These are phyloP conservation scores for Nicotiana rustica DNA, from an alignment of 305 asterid genomes.

Conservation along the genomic window DNA sequence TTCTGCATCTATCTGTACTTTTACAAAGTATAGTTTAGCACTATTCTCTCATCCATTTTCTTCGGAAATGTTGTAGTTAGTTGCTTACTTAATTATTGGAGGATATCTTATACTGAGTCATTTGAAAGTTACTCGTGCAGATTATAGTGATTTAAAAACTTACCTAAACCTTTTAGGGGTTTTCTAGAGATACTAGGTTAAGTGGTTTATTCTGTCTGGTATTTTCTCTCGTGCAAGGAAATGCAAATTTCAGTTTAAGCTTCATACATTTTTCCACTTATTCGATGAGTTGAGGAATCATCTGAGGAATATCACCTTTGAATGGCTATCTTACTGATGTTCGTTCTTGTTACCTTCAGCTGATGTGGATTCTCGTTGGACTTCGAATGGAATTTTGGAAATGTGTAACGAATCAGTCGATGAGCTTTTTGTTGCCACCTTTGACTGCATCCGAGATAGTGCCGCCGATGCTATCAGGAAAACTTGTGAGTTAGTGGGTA, in stretches of 20 bases:
- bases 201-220: slow-evolving; percentile 9
- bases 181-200: slow-evolving; percentile 16
- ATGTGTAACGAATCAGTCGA: slow-evolving; percentile 71
- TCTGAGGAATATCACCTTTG: slow-evolving; percentile 27
- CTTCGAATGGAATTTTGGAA: slow-evolving; percentile 55
- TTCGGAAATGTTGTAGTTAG: background rate
- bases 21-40: background rate
- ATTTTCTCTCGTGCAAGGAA: slow-evolving; percentile 20
- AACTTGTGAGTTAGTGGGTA: slow-evolving; percentile 78
- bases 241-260: slow-evolving; percentile 20
- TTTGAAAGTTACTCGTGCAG: slow-evolving; percentile 23
- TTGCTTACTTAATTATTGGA: slow-evolving; percentile 9
- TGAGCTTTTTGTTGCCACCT: slow-evolving; percentile 92
- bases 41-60: slow-evolving; percentile 26
- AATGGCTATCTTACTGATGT: slow-evolving; percentile 28
- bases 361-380: slow-evolving; percentile 49
- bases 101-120: background rate
- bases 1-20: slow-evolving; percentile 33
- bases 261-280: slow-evolving; percentile 2
- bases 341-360: slow-evolving; percentile 51
- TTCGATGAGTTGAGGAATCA: slow-evolving; percentile 15
- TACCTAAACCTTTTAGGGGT: slow-evolving; percentile 21
- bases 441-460: slow-evolving; percentile 84
- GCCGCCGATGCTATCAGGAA: slow-evolving; percentile 73
- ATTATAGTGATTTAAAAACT: background rate